phyloP scores from a whole-genome alignment of 106 monocot species.

The Ottelia alismoides region DNA sequence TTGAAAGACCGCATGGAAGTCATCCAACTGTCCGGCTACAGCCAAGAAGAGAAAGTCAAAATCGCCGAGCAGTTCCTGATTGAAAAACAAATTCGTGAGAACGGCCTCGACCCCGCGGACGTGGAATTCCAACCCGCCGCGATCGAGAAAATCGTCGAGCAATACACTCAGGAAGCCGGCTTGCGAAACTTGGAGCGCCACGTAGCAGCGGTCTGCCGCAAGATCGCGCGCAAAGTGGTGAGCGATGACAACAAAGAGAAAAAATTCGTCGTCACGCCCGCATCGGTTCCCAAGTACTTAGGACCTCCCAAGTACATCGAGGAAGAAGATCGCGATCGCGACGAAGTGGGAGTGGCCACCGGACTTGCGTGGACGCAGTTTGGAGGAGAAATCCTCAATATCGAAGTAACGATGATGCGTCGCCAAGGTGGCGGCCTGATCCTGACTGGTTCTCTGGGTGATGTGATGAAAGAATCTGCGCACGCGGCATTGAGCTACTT shows the following conservation, averaged over 20 bases:
- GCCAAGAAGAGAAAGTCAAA: slow-evolving; percentile 1
- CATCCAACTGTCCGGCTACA: slow-evolving; percentile 3
- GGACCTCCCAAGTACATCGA: no score
- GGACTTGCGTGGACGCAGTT: slow-evolving; percentile 8
- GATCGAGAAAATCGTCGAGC: no score
- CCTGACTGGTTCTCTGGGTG: slow-evolving; percentile 7
- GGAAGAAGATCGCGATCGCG: no score
- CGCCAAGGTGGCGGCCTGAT: slow-evolving; percentile 1
- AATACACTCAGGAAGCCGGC: slow-evolving; percentile 6
- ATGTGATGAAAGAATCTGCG: slow-evolving; percentile 10
- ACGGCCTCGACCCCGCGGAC: no score
- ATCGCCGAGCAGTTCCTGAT: slow-evolving; percentile 4
- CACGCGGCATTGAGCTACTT: slow-evolving; percentile 2
- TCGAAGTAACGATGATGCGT: slow-evolving; percentile 1
- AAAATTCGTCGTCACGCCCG: no score
- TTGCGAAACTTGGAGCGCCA: slow-evolving; percentile 8
- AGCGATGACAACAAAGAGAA: no score
- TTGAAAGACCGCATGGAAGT: slow-evolving; percentile 10
- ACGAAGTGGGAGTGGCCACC: neutral
- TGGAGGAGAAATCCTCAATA: slow-evolving; percentile 4
- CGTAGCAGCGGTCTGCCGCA: no score
- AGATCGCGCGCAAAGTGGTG: no score
- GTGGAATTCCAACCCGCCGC: no score
- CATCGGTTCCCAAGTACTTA: no score
- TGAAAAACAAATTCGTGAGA: no score